Conservation (phyloP, 2,329 filamentous ascomycete species). For the Sporothrix schenckii region DNA sequence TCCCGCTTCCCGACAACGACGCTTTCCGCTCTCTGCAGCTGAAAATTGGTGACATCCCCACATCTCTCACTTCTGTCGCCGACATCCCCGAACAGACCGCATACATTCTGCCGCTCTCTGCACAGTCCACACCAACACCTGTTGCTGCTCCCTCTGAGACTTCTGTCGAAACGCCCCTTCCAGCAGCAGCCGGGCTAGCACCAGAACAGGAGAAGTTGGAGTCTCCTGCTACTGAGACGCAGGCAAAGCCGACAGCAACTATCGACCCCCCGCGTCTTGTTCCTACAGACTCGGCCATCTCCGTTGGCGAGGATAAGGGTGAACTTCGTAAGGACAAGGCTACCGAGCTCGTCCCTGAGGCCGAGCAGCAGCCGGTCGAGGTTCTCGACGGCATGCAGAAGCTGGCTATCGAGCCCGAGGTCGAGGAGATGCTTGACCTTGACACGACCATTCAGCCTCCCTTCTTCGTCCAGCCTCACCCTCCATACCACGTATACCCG, state of each 20-base stretch:
- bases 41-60: conserved; percentile 74
- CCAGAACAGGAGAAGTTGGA: conserved; percentile 29
- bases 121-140: conserved; percentile 41
- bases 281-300: conserved; percentile 55
- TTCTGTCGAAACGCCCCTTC: conserved; percentile 32
- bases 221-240: conserved; percentile 21
- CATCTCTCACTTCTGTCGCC: conserved; percentile 68
- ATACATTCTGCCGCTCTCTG: conserved; percentile 64
- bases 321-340: not conserved
- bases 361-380: conserved; percentile 34
- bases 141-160: not conserved
- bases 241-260: not conserved
- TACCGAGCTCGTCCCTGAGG: conserved; percentile 30
- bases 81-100: conserved; percentile 76
- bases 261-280: conserved; percentile 40
- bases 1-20: conserved; percentile 73
- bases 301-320: conserved; percentile 42
- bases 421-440: conserved; percentile 43
- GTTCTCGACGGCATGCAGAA: conserved; percentile 38
- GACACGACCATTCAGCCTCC: conserved; percentile 74
- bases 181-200: not conserved
- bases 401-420: conserved; percentile 44
- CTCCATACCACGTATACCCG: conserved; percentile 87
- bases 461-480: conserved; percentile 88
- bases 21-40: conserved; percentile 81